phyloP scores from a whole-genome alignment of 2,329 filamentous ascomycete genomes.

The Monilinia fructigena region DNA sequence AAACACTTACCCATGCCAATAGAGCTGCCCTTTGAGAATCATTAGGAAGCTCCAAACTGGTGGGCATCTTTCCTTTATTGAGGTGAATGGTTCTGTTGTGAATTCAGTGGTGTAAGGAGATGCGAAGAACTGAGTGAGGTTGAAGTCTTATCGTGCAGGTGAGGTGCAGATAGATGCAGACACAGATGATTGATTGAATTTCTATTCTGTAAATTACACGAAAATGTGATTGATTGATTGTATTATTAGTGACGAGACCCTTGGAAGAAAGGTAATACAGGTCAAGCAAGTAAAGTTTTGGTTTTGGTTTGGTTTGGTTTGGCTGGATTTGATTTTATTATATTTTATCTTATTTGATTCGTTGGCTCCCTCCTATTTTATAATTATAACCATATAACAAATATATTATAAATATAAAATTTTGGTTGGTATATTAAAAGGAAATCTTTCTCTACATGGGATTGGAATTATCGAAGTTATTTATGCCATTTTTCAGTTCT shows the following conservation, averaged over 20 bases:
- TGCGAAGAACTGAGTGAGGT: constrained; percentile 21
- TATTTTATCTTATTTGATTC: constrained; percentile 2
- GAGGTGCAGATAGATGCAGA: constrained; percentile 12
- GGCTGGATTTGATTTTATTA: no score
- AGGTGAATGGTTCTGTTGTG: constrained; percentile 14
- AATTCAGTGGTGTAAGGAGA: constrained; percentile 22
- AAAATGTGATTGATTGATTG: constrained; percentile 1
- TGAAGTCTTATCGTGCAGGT: constrained; percentile 23
- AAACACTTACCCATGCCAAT: constrained; percentile 51
- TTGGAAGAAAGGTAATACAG: no score
- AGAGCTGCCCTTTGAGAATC: constrained; percentile 48
- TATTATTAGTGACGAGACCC: no score
- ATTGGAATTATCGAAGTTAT: background rate
- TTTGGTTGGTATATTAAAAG: background rate
- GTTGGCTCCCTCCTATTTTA: no score
- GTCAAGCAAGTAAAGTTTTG: no score
- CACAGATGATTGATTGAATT: constrained; percentile 13
- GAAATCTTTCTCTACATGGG: no score
- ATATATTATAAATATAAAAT: no score
- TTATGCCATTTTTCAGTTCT: constrained; percentile 14
- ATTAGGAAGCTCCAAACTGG: constrained; percentile 20
- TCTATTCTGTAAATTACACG: constrained; percentile 10
- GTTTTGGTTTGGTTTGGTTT: no score
- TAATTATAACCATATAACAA: no score
- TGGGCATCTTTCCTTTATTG: constrained; percentile 20